Evolutionary conservation across 805 yeast genomes (phyloP).

Genomic region (Nakazawaea anatomiae): DNA sequence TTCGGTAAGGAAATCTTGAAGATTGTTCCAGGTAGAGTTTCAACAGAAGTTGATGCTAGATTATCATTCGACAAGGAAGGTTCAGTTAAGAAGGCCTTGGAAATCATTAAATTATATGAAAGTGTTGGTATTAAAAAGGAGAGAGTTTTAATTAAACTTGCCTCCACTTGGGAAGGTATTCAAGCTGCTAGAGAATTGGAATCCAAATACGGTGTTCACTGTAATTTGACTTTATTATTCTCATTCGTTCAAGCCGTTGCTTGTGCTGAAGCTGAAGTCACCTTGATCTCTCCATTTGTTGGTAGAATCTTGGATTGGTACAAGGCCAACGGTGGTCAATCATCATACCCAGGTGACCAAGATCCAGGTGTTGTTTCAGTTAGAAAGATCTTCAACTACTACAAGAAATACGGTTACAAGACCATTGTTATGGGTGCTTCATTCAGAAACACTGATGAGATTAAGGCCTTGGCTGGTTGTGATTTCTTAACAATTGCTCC

Average conservation of each 20-base stretch:
- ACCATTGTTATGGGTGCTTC: constrained; percentile 99
- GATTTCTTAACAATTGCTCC: constrained; percentile 97
- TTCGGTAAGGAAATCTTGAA: constrained; percentile 90
- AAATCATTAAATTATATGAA: constrained; percentile 84
- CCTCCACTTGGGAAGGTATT: constrained; percentile 99
- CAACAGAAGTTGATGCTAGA: constrained; percentile 99
- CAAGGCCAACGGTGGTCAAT: constrained; percentile 90
- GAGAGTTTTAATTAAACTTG: constrained; percentile 90
- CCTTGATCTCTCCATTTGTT: constrained; percentile 96
- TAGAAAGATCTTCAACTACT: constrained; percentile 87
- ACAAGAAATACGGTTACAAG: constrained; percentile 93
- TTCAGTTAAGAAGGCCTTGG: constrained; percentile 88
- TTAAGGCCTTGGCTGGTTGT: constrained; percentile 94
- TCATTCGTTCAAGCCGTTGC: constrained; percentile 98
- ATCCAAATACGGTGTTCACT: constrained; percentile 83
- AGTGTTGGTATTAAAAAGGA: constrained; percentile 81
- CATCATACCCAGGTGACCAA: constrained; percentile 58
- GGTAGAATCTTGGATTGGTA: constrained; percentile 99
- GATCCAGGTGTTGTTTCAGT: constrained; percentile 98
- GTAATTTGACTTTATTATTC: constrained; percentile 92
- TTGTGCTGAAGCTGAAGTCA: constrained; percentile 94
- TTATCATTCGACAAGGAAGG: constrained; percentile 93
- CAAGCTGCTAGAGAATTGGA: constrained; percentile 97
- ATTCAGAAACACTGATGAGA: constrained; percentile 95
- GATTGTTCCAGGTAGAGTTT: constrained; percentile 98